Conservation (phyloP, 2,329 filamentous ascomycete genomes). For the Talaromyces verruculosus region DNA sequence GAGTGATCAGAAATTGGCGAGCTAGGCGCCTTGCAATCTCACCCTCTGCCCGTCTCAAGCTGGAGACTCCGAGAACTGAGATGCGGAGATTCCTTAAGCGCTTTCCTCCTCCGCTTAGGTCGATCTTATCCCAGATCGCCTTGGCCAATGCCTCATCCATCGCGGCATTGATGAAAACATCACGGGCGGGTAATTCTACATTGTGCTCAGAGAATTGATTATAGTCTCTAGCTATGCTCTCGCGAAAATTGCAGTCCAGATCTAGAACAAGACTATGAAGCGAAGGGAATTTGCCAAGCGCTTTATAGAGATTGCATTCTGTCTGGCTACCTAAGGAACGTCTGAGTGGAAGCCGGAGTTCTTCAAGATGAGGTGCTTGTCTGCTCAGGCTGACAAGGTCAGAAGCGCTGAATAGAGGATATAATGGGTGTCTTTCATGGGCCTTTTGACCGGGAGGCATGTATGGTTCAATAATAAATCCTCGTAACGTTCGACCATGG, state of each 20-base stretch:
- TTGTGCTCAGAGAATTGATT: constrained; percentile 14
- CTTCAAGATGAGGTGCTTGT: constrained; percentile 18
- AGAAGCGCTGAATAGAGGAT: background rate
- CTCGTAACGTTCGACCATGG: constrained; percentile 4
- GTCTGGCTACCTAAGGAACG: constrained; percentile 17
- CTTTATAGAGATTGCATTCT: constrained; percentile 24
- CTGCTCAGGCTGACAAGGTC: constrained; percentile 16
- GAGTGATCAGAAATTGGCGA: constrained; percentile 3
- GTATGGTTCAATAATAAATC: constrained; percentile 4
- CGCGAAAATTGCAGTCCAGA: constrained; percentile 8
- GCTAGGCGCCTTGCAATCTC: constrained; percentile 7
- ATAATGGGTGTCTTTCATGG: background rate
- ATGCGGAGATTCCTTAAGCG: background rate
- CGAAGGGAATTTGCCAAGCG: constrained; percentile 18
- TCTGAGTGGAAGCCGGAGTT: constrained; percentile 20
- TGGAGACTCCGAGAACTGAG: background rate
- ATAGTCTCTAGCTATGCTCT: constrained; percentile 5
- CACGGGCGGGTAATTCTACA: constrained; percentile 1
- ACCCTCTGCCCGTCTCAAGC: constrained; percentile 2
- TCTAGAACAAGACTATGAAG: constrained; percentile 21
- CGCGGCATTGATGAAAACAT: constrained; percentile 21
- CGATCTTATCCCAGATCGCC: constrained; percentile 21
- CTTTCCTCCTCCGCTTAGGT: background rate
- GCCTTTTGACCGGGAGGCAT: background rate
- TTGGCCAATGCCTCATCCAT: constrained; percentile 21